Evolutionary conservation across 2,329 filamentous ascomycete species (phyloP).

Genomic region (Pseudogymnoascus verrucosus): DNA sequence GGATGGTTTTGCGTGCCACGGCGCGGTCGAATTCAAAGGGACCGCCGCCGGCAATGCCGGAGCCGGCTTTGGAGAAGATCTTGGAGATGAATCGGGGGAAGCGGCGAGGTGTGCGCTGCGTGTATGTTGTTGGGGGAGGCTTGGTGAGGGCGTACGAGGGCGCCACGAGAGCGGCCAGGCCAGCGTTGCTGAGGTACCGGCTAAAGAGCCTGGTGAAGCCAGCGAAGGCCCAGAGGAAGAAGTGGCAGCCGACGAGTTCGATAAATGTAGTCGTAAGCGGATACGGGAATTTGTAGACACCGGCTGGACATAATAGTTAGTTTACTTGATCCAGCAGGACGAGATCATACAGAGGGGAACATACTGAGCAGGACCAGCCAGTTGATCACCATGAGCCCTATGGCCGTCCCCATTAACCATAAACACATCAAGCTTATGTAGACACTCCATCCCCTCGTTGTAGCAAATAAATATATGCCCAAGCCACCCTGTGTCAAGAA

Average conservation of each 20-base stretch:
- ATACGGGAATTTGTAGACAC: constrained; percentile 44
- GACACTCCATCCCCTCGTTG: constrained; percentile 38
- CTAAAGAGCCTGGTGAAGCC: constrained; percentile 39
- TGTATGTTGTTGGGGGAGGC: constrained; percentile 28
- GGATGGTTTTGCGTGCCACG: constrained; percentile 39
- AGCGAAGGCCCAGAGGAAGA: constrained; percentile 38
- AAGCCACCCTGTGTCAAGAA: constrained; percentile 34
- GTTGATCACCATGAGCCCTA: constrained; percentile 42
- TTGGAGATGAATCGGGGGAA: constrained; percentile 21
- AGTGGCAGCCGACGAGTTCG: constrained; percentile 42
- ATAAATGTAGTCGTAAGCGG: constrained; percentile 42
- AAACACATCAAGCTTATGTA: constrained; percentile 40
- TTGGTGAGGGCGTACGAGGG: constrained; percentile 28
- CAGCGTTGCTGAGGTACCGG: constrained; percentile 30
- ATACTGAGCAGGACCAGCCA: constrained; percentile 41
- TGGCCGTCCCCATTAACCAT: constrained; percentile 39
- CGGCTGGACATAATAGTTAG: constrained; percentile 27
- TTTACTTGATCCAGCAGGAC: not conserved
- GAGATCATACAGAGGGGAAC: constrained; percentile 16
- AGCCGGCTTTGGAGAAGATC: constrained; percentile 28
- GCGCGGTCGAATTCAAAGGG: constrained; percentile 43
- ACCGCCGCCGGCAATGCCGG: constrained; percentile 45
- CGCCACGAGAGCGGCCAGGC: constrained; percentile 34
- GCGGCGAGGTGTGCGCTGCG: constrained; percentile 21
- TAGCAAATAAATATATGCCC: constrained; percentile 41